phyloP scores from a whole-genome alignment of 2,329 filamentous ascomycete species.

The Leptographium wingfieldii region DNA sequence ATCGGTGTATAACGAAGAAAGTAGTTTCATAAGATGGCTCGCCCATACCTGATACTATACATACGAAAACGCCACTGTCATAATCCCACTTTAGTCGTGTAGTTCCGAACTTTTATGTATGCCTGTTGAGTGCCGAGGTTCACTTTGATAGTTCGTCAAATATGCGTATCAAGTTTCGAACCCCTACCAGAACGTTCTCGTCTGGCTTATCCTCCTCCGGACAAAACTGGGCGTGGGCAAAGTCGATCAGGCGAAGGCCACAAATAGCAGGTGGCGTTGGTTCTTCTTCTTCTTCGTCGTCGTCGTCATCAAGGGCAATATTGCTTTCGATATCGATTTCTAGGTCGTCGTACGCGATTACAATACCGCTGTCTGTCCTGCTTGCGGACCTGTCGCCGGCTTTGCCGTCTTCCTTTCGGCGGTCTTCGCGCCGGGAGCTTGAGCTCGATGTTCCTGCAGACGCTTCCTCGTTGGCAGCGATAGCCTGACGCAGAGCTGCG shows the following conservation, averaged over 20 bases:
- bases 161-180: constrained; percentile 58
- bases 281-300: constrained; percentile 23
- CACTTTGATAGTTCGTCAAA: constrained; percentile 49
- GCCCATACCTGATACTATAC: not conserved
- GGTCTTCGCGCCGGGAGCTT: constrained; percentile 5
- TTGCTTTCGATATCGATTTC: constrained; percentile 35
- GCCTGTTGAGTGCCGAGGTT: not conserved
- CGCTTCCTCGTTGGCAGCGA: constrained; percentile 32
- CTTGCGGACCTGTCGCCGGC: constrained; percentile 21
- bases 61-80: not conserved
- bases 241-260: constrained; percentile 83
- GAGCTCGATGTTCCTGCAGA: constrained; percentile 1
- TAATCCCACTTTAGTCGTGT: not conserved
- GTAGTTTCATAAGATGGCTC: not conserved
- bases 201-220: constrained; percentile 76
- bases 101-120: not conserved
- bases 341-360: constrained; percentile 30
- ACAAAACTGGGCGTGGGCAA: constrained; percentile 81
- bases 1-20: not conserved
- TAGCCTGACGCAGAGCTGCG: constrained; percentile 35
- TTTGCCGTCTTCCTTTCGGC: constrained; percentile 13
- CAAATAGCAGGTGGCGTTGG: constrained; percentile 50
- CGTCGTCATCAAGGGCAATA: constrained; percentile 35
- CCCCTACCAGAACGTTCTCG: constrained; percentile 66
- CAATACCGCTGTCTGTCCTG: constrained; percentile 45